phyloP scores from a whole-genome alignment of 306 rosid genomes.

The Corylus avellana region DNA sequence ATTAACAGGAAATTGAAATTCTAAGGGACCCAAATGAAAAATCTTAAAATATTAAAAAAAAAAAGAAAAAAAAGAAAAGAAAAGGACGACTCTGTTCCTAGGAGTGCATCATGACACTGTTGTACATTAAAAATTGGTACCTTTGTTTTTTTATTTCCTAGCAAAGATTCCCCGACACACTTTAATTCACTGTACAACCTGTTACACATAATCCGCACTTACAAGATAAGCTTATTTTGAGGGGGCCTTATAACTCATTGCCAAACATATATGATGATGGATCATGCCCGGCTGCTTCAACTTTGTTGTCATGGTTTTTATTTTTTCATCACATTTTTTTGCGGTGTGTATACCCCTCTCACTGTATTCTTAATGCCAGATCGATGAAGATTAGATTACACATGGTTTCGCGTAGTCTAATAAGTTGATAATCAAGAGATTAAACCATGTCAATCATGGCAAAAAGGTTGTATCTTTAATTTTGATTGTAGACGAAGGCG shows the following conservation, averaged over 20 bases:
- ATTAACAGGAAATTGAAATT: too few relatives aligned
- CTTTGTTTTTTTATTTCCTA: conserved; percentile 30
- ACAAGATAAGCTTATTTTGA: conserved; percentile 9
- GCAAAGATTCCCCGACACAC: conserved; percentile 61
- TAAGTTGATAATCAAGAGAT: too few relatives aligned
- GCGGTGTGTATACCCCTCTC: neutral
- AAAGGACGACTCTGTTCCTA: conserved; percentile 29
- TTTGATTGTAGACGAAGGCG: too few relatives aligned
- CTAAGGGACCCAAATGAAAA: too few relatives aligned
- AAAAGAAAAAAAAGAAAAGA: too few relatives aligned
- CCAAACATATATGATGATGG: neutral
- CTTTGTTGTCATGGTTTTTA: too few relatives aligned
- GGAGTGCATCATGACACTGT: conserved; percentile 21
- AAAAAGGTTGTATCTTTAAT: too few relatives aligned
- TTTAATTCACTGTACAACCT: conserved; percentile 48
- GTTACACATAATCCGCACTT: conserved; percentile 42
- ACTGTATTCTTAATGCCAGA: too few relatives aligned
- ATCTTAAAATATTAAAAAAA: too few relatives aligned
- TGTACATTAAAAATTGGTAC: conserved; percentile 13
- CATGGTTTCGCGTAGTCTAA: too few relatives aligned
- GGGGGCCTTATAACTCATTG: conserved; percentile 30
- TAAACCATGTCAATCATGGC: too few relatives aligned
- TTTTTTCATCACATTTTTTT: neutral
- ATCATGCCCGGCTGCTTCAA: conserved; percentile 17
- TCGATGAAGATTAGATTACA: too few relatives aligned